Evolutionary conservation across 805 yeast genomes (phyloP), one percentile per base, ranked within the genome.

Genomic region (Cyberlindnera subsufficiens): DNA sequence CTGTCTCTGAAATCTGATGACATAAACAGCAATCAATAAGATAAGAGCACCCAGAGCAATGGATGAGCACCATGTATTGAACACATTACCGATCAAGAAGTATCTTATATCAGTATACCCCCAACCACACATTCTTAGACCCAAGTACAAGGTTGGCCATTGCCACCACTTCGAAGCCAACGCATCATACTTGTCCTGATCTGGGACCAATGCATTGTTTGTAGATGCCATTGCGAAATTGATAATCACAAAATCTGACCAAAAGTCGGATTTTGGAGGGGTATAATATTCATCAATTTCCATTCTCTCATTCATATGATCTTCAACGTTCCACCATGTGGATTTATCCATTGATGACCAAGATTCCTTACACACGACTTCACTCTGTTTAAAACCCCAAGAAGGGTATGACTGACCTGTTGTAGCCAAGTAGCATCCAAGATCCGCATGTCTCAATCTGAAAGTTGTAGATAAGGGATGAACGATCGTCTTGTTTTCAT

Each of bases 181-280:
- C 39, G 69, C 72, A 57, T 86, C 95, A 50, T 68, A 76, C 54
- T 84, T 85, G 54, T 86, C 93, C 3, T 70, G 66, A 58, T 86
- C 95, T 8, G 93, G 91, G 27, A 86, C 76, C 53, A 86, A 67
- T 0, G 93, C 95, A 55, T 80, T 85, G 60, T 86, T 86, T 10
- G 91, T 79, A 6, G 91, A 83, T 74, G 86, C 86, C 95, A 86
- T 86, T 1, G 90, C 93, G 56, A 82, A 80, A 57, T 86, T 86
- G 47, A 83, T 71, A 52, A 80, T 74, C 32, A 85, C 61, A 53
- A 86, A 86, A 60, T 86, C 93, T 36, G 80, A 76, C 73, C 82
- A 74, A 63, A 86, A 85, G 43, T 71, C 76, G 9, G 93, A 84
- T 51, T 72, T 79, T 54, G 95, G 95, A 51, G 86, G 67, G 30